These are phyloP conservation scores for Lolium perenne DNA, from an alignment of 176 grass and related monocot species.

Conservation along the genomic window DNA sequence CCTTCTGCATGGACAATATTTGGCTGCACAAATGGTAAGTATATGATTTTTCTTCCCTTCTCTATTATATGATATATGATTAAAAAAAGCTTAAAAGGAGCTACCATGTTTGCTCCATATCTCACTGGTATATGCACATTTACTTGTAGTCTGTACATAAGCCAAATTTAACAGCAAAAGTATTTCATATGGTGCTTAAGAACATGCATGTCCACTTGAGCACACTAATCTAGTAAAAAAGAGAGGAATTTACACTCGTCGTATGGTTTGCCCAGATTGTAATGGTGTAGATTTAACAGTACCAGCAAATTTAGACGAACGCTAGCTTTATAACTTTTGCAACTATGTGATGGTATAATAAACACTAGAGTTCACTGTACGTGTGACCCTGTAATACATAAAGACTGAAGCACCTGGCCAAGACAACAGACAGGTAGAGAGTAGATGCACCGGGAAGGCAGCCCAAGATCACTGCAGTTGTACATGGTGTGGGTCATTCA, in stretches of 20 bases:
- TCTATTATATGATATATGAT: slow-evolving; percentile 21
- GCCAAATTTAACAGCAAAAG: not conserved
- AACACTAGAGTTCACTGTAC: not conserved
- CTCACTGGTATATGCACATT: not conserved
- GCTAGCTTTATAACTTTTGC: not conserved
- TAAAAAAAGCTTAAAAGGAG: not conserved
- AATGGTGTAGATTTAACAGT: not conserved
- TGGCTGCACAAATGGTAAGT: slow-evolving; percentile 85
- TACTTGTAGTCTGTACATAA: not conserved
- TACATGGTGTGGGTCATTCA: not conserved
- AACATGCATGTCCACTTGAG: not conserved
- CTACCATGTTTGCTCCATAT: not conserved
- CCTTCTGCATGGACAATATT: slow-evolving; percentile 97
- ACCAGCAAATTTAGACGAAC: not conserved
- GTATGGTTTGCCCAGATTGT: not conserved
- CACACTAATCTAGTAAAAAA: not conserved
- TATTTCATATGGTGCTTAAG: not conserved
- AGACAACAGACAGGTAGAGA: not conserved
- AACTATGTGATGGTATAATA: not conserved
- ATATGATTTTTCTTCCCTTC: slow-evolving; percentile 27
- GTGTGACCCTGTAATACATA: slow-evolving; percentile 15
- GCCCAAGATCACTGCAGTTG: not conserved
- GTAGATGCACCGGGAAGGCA: not conserved
- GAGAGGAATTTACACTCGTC: not conserved
- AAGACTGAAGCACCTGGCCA: slow-evolving; percentile 2